These are phyloP conservation scores for Liriodendron chinense DNA, from an alignment of 164 flowering plant species.

Conservation along the genomic window DNA sequence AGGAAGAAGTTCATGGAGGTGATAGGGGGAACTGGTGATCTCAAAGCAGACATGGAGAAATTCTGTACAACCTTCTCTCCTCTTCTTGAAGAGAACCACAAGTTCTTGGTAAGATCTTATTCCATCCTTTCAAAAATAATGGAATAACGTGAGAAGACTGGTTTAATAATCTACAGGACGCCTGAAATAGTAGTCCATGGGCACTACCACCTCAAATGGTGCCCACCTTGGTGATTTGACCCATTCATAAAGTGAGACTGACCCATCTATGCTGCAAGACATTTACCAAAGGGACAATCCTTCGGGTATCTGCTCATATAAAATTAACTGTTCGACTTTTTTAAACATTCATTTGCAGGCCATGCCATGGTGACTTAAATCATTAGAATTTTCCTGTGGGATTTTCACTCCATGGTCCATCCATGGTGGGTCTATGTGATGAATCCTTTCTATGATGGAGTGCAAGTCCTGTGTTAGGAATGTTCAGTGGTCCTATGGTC, in stretches of 20 bases:
- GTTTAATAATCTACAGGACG: background rate
- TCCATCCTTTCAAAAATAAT: background rate
- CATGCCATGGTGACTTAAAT: background rate
- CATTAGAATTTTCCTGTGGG: too few species aligned
- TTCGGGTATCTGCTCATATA: too few species aligned
- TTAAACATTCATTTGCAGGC: background rate
- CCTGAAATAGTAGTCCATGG: background rate
- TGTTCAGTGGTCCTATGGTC: too few species aligned
- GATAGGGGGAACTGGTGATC: constrained; percentile 53
- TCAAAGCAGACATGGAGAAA: constrained; percentile 63
- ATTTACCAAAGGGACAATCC: too few species aligned
- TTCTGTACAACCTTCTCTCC: constrained; percentile 68
- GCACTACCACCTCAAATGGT: too few species aligned
- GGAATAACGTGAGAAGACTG: background rate
- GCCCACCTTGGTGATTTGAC: too few species aligned
- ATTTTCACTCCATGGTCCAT: too few species aligned
- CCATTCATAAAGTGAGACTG: too few species aligned
- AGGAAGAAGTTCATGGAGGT: constrained; percentile 93
- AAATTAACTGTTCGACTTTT: too few species aligned
- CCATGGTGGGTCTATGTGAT: background rate
- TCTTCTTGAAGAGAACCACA: constrained; percentile 74
- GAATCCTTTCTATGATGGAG: too few species aligned
- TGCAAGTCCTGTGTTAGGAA: too few species aligned
- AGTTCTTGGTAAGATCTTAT: constrained; percentile 64
- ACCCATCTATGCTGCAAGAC: too few species aligned